Evolutionary conservation across 768 basidiomycete species (phyloP).

Genomic region (Serendipita sp.): DNA sequence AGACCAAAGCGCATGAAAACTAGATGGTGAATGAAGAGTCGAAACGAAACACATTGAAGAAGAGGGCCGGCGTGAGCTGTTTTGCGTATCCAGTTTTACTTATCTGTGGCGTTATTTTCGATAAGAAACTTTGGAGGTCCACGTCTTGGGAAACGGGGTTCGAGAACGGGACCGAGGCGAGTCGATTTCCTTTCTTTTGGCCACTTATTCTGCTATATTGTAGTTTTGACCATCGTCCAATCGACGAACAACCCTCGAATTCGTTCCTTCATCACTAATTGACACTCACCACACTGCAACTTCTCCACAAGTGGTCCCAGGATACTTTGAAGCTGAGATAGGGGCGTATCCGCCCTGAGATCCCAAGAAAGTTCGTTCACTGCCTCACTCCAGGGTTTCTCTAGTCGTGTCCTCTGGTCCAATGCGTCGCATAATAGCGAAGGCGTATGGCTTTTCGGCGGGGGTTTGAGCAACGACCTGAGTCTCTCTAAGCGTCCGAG

Average conservation of each 20-base stretch:
- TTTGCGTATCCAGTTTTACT: no score
- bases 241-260: neutral
- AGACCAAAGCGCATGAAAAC: no score
- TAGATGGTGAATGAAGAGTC: no score
- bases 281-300: neutral
- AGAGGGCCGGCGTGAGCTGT: no score
- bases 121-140: no score
- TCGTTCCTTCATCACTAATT: neutral
- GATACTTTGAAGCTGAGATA: neutral
- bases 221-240: neutral
- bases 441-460: slow-evolving; percentile 62
- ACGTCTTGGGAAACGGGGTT: no score
- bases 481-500: slow-evolving; percentile 22
- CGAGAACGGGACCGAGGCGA: no score
- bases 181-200: slow-evolving; percentile 53
- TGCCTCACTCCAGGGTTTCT: neutral
- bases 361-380: neutral
- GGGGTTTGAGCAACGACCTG: slow-evolving; percentile 31
- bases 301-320: slow-evolving; percentile 2
- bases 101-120: no score
- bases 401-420: neutral
- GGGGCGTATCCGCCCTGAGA: neutral
- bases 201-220: neutral
- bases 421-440: slow-evolving; percentile 32
- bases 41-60: no score